Base-by-base conservation (phyloP, 768 basidiomycete genomes). In the Naganishia vishniacii region DNA sequence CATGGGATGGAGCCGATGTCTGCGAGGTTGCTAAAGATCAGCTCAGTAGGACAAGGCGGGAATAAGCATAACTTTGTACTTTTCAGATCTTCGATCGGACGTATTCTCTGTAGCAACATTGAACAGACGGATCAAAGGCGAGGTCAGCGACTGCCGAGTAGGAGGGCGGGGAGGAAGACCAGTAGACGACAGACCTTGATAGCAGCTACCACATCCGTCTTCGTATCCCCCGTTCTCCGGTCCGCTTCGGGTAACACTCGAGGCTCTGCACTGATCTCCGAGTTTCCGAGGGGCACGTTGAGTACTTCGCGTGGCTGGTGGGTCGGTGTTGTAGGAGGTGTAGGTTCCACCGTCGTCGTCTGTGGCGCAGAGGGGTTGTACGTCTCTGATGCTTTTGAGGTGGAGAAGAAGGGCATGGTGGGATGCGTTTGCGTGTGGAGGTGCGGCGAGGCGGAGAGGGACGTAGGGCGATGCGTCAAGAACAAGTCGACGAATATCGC, bases 1-100 rank as follows among this genome's bases (percentile, higher is more conserved):
- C 75, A 77, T 20, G 75, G 75, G 48, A 77, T 70, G 26, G 68
- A 61, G 8, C 71, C 75, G 51, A 77, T 72, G 51, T 75, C 70
- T 65, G 48, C 25, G n/a, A 26, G 15, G n/a, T 28, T 18, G 32
- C 15, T n/a, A 18, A 2, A 41, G 37, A 44, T 59, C 28, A 25
- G 9, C 18, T 3, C 5, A 41, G 32, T 40, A 16, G n/a, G 15
- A 29, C 16, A 8, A 44, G 31, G 48, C 7, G 12, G 31, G 46
- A 26, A 31, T 4, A n/a, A 41, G n/a, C n/a, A n/a, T n/a, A n/a
- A n/a, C n/a, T n/a, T n/a, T 31, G 70, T 71, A 61, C 74, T 71
- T 51, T 69, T 51, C 13, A 76, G 65, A 65, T 74, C 75, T 18
- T 71, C 60, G 25, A 61, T 48, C 18, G 67, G 65, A 34, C 66